Conservation (phyloP, 2,329 filamentous ascomycete genomes). For the Colletotrichum plurivorum region DNA sequence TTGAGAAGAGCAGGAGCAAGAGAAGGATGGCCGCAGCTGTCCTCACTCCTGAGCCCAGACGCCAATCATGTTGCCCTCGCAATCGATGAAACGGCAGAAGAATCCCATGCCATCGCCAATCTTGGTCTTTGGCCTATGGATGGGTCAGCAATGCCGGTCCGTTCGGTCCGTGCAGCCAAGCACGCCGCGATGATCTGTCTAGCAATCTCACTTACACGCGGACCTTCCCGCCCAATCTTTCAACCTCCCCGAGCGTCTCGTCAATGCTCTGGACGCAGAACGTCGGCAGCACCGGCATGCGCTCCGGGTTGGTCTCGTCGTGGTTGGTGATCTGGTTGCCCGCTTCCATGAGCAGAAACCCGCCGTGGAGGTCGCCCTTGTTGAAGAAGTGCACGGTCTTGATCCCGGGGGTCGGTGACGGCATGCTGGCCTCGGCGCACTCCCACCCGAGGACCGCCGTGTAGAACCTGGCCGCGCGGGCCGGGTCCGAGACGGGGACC, state of each 20-base stretch:
- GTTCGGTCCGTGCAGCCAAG: too few species aligned
- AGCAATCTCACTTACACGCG: conserved; percentile 50
- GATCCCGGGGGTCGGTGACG: conserved; percentile 43
- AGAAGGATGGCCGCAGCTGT: background rate
- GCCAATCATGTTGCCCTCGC: conserved; percentile 55
- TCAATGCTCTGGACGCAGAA: conserved; percentile 52
- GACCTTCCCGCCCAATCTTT: conserved; percentile 50
- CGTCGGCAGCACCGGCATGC: conserved; percentile 50
- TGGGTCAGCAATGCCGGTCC: background rate
- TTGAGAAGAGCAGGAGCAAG: background rate
- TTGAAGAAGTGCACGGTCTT: conserved; percentile 53
- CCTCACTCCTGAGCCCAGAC: conserved; percentile 50
- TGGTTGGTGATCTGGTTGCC: conserved; percentile 47
- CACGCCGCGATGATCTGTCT: too few species aligned
- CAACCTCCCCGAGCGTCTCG: conserved; percentile 48
- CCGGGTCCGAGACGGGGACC: conserved; percentile 52
- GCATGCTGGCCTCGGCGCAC: conserved; percentile 43
- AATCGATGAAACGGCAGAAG: conserved; percentile 54
- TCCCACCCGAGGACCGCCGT: conserved; percentile 53
- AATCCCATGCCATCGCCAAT: conserved; percentile 52
- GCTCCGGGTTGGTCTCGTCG: conserved; percentile 43
- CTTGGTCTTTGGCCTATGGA: conserved; percentile 51
- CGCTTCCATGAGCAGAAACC: conserved; percentile 51
- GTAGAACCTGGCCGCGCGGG: conserved; percentile 55
- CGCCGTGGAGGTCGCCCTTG: conserved; percentile 52